A percentile compares a stretch with the other conserved stretches of the same genome.
These are phyloP conservation scores for Poteriospumella lacustris DNA, from an alignment of 108 stramenopile species.

Conservation along the genomic window DNA sequence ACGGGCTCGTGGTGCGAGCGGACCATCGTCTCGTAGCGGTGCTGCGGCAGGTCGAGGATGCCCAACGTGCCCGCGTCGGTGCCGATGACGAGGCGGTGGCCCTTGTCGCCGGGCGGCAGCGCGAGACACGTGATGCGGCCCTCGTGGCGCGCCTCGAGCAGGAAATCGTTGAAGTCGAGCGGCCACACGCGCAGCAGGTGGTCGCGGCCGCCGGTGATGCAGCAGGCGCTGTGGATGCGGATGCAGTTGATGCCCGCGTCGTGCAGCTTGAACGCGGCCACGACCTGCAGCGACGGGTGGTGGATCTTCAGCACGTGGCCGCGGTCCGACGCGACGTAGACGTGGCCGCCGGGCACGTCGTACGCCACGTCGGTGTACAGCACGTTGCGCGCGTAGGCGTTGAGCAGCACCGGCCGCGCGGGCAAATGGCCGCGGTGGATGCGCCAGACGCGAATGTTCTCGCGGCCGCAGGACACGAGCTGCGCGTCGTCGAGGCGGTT, in stretches of 20 bases:
- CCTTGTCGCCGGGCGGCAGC: slow-evolving; percentile 17
- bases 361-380: slow-evolving; percentile 55
- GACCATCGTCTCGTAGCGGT: slow-evolving; percentile 45
- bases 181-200: slow-evolving; percentile 59
- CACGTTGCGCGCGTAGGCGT: slow-evolving; percentile 51
- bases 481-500: slow-evolving; percentile 28
- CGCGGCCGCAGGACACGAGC: slow-evolving; percentile 58
- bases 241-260: slow-evolving; percentile 47
- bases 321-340: not conserved
- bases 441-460: slow-evolving; percentile 65
- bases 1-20: slow-evolving; percentile 46
- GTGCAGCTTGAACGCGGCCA: slow-evolving; percentile 56
- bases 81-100: slow-evolving; percentile 27
- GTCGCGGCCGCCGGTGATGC: slow-evolving; percentile 52
- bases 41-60: not conserved
- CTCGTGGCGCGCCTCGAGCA: slow-evolving; percentile 56
- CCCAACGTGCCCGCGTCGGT: slow-evolving; percentile 30
- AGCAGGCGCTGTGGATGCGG: slow-evolving; percentile 48
- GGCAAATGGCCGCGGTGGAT: slow-evolving; percentile 51
- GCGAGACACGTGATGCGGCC: slow-evolving; percentile 13
- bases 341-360: slow-evolving; percentile 20
- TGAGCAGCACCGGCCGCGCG: slow-evolving; percentile 54
- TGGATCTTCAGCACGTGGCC: slow-evolving; percentile 54
- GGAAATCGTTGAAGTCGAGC: slow-evolving; percentile 56
- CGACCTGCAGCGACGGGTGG: slow-evolving; percentile 45